Conservation (phyloP, 345 rosid genomes). For the Luvunga scandens region DNA sequence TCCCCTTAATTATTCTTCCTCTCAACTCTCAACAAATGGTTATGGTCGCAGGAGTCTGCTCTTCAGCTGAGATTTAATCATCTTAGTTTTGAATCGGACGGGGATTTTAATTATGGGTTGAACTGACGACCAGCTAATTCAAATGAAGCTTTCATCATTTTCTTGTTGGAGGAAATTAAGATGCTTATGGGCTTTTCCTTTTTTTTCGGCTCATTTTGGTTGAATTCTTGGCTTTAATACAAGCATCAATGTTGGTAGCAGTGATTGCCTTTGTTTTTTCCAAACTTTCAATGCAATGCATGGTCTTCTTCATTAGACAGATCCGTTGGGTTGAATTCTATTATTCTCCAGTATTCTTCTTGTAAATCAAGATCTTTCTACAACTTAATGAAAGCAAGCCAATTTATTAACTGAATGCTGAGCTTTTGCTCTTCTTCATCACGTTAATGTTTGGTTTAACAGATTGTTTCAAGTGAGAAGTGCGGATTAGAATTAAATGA, state of each 20-base stretch:
- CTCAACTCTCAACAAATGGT: background rate
- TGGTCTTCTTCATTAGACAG: background rate
- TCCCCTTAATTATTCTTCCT: background rate
- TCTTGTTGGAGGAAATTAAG: background rate
- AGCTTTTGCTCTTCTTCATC: background rate
- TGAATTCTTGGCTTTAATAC: background rate
- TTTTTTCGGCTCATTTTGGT: background rate
- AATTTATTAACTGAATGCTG: background rate
- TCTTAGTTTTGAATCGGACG: background rate
- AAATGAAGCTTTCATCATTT: background rate
- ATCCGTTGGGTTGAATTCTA: background rate
- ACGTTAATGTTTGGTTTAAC: background rate
- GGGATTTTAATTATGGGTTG: background rate
- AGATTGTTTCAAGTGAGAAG: background rate
- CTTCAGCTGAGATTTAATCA: background rate
- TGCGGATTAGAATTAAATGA: background rate
- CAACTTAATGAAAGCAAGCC: background rate
- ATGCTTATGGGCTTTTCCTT: background rate
- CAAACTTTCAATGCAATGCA: background rate
- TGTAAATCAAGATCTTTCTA: background rate
- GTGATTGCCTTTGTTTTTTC: too few species aligned
- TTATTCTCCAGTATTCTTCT: background rate
- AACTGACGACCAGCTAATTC: background rate
- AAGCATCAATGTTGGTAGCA: background rate
- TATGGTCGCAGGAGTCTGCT: background rate